Conservation (phyloP, 192 early-diverging fungal genomes). For the Chytriomyces sp. region DNA sequence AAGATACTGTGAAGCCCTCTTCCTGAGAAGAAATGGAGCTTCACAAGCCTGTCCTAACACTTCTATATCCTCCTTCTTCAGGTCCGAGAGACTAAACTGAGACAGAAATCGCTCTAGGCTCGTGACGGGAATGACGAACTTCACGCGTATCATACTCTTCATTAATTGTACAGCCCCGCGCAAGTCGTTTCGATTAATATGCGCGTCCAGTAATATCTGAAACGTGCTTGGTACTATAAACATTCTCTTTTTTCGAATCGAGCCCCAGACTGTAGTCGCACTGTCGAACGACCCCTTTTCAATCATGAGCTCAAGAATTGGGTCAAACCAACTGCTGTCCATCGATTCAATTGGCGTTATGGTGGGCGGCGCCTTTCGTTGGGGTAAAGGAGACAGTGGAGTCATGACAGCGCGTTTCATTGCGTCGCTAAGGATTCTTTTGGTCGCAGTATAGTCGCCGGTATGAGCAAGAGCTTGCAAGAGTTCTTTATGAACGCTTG, state of each 20-base stretch:
- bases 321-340: conserved; percentile 4
- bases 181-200: background rate
- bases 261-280: background rate
- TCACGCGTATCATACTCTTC: too few species aligned
- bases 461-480: background rate
- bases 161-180: background rate
- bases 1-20: too few species aligned
- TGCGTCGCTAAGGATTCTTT: background rate
- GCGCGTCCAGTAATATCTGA: background rate
- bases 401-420: background rate
- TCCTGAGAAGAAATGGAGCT: too few species aligned
- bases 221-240: background rate
- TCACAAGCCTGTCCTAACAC: too few species aligned
- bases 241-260: background rate
- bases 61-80: too few species aligned
- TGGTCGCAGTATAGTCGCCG: background rate
- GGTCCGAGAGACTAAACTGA: too few species aligned
- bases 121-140: too few species aligned
- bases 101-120: too few species aligned
- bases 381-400: too few species aligned
- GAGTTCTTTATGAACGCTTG: background rate
- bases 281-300: background rate
- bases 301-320: background rate
- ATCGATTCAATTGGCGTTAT: background rate
- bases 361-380: too few species aligned